Percentiles rank a stretch among this genome's conserved stretches.
Conservation (phyloP, 495 filamentous ascomycete species). For the Hyaloscypha hepaticicola region DNA sequence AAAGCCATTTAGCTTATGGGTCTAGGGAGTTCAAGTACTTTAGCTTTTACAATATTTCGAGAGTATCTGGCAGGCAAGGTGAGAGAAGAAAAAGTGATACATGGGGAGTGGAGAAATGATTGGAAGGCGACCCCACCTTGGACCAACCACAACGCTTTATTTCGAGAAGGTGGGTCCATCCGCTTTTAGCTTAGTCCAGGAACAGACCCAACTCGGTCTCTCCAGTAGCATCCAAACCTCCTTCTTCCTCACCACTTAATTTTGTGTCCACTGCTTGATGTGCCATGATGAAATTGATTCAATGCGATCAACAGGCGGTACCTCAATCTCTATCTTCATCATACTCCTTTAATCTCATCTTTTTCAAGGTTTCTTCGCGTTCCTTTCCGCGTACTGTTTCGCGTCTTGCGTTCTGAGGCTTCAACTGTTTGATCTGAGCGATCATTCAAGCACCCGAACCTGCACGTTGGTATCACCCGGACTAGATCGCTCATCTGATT, state of each 20-base stretch:
- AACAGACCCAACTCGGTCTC: background rate
- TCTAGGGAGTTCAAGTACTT: too few relatives aligned
- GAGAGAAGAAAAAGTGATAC: too few relatives aligned
- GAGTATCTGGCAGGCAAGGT: too few relatives aligned
- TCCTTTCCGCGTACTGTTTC: background rate
- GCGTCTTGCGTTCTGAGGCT: constrained; percentile 1
- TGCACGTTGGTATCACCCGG: background rate
- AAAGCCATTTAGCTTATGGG: too few relatives aligned
- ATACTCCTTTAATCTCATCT: background rate
- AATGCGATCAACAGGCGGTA: background rate
- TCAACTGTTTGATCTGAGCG: background rate
- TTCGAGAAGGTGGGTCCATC: background rate
- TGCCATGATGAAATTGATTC: background rate
- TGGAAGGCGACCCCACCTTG: too few relatives aligned
- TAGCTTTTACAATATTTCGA: too few relatives aligned
- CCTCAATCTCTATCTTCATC: background rate
- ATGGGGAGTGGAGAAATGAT: too few relatives aligned
- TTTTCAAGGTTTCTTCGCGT: background rate
- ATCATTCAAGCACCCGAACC: constrained; percentile 6
- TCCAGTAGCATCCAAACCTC: background rate
- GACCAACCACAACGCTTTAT: too few relatives aligned
- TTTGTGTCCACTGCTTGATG: background rate
- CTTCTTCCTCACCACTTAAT: background rate
- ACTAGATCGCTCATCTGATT: background rate
- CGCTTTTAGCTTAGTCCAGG: background rate